Evolutionary conservation across 164 flowering plant genomes (phyloP).

Genomic region (Liriodendron chinense): DNA sequence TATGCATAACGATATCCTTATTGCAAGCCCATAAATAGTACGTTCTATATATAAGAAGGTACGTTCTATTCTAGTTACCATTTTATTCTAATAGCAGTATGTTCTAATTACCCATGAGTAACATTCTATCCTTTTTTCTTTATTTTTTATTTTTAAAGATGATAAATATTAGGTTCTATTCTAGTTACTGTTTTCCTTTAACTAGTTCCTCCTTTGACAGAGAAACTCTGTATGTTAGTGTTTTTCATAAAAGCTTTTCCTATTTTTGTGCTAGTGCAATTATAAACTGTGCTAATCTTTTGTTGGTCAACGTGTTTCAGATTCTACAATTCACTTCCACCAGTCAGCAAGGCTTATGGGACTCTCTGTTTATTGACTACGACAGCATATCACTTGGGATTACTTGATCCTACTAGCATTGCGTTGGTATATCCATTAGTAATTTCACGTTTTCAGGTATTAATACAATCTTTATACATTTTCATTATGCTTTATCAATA

Average conservation of each 20-base stretch:
- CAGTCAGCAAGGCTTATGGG: conserved; percentile 84
- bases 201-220: no score
- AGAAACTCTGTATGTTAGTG: not conserved
- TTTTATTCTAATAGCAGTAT: no score
- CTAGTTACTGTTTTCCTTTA: no score
- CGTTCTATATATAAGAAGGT: no score
- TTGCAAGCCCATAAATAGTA: no score
- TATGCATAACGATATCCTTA: no score
- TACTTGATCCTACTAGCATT: conserved; percentile 26
- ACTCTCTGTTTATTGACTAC: conserved; percentile 64
- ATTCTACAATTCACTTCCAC: conserved; percentile 81
- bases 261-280: not conserved
- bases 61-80: no score
- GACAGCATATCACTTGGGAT: conserved; percentile 45
- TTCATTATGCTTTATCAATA: no score
- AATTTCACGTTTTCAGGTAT: conserved; percentile 60
- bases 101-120: no score
- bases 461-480: not conserved
- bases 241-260: not conserved
- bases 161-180: no score
- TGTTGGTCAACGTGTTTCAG: conserved; percentile 33
- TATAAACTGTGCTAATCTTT: not conserved
- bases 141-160: no score
- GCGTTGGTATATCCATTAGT: conserved; percentile 39
- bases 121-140: not conserved